phyloP scores from a whole-genome alignment of 768 basidiomycete species.

The Rhodosporidiobolus sp. region DNA sequence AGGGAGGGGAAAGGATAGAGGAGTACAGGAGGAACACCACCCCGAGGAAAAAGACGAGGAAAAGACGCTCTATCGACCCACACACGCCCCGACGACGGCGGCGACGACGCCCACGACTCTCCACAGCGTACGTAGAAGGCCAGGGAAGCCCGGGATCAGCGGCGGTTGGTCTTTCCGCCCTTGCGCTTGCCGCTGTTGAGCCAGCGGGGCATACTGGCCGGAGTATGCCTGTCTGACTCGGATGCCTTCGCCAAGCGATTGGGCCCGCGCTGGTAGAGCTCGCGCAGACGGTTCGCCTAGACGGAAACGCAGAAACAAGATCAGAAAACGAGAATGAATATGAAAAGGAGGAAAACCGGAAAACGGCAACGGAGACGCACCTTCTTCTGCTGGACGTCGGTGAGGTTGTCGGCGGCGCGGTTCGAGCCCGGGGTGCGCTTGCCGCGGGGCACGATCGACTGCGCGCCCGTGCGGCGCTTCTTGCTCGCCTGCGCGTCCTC shows the following conservation, averaged over 20 bases:
- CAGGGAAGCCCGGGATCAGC: too few species aligned
- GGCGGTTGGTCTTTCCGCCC: too few species aligned
- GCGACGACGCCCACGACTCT: too few species aligned
- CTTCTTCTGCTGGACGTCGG: slow-evolving; percentile 13
- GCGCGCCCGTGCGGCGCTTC: slow-evolving; percentile 31
- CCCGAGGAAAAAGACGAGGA: too few species aligned
- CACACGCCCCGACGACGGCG: too few species aligned
- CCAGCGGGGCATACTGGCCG: background rate
- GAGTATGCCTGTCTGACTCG: slow-evolving; percentile 73
- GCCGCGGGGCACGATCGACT: slow-evolving; percentile 34
- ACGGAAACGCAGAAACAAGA: too few species aligned
- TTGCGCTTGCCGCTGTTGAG: too few species aligned
- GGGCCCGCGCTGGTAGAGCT: slow-evolving; percentile 78
- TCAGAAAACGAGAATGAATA: slow-evolving; percentile 34
- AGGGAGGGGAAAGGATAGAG: too few species aligned
- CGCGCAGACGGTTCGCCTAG: slow-evolving; percentile 75
- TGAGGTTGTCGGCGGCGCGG: slow-evolving; percentile 29
- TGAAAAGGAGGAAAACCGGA: slow-evolving; percentile 24
- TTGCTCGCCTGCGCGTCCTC: slow-evolving; percentile 40
- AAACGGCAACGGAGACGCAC: slow-evolving; percentile 1
- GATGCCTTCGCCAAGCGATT: slow-evolving; percentile 85
- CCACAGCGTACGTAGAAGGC: too few species aligned
- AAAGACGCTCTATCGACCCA: too few species aligned
- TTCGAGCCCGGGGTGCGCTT: slow-evolving; percentile 40
- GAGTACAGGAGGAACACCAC: too few species aligned